Base-by-base conservation (phyloP, 306 rosid species). In the Castanea mollissima region DNA sequence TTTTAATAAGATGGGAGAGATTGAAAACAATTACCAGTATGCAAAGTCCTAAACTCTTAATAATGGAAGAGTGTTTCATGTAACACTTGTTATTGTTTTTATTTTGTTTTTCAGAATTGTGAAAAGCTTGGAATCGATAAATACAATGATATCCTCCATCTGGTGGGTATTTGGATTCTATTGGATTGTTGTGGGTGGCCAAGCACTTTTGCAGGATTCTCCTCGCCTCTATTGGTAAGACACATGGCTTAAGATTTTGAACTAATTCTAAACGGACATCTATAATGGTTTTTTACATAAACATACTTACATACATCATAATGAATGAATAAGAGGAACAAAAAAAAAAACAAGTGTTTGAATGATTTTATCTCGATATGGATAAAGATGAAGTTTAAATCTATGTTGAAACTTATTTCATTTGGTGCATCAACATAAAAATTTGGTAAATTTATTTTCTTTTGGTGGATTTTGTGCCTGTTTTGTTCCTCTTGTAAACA, bases 91-190 rank as follows among this genome's bases (percentile, higher is more conserved):
- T 74, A 20, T 13, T 21, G 31, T 59, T 59, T 10, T 27, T 25
- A 64, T 35, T 10, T 81, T 76, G 46, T 56, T 60, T 85, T 83
- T 69, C 86, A 93, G 97, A 83, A 57, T 85, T 69, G 52, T 81
- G 84, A 93, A 88, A 85, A 93, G 84, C 84, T 56, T 89, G 80
- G 94, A 93, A 76, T 87, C 96, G 3, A 71, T 87, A 72, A 91
- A 88, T 84, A 85, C 94, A 8, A 65, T 88, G 62, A 74, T 90
- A 55, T 93, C 97, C 4, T 91, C 92, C 16, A 72, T 93, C 71
- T 93, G 97, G 97, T 93, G 97, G 97, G 87, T 87, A 62, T 78
- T 89, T 70, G 97, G 97, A 77, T 93, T 93, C 85, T 93, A 91
- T 76, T 93, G 97, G 91, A 91, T 89, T 87, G 96, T 91, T 81